These are phyloP conservation scores for Cyberlindnera mycetangii DNA, from an alignment of 805 yeast genomes.

Conservation along the genomic window DNA sequence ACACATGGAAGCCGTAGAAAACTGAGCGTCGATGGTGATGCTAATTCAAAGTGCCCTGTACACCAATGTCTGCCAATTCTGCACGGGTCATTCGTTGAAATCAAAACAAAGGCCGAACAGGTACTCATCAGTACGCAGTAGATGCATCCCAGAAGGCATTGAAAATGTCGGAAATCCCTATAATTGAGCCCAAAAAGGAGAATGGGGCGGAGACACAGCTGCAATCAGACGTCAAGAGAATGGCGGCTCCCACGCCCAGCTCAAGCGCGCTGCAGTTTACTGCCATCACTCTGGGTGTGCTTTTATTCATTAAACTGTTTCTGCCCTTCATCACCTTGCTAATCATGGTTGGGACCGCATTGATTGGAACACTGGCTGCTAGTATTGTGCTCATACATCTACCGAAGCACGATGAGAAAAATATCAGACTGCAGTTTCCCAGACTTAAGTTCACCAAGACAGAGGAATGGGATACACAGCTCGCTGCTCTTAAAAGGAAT, in stretches of 20 bases:
- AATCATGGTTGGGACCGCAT: background rate
- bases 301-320: slow-evolving; percentile 9
- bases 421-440: slow-evolving; percentile 17
- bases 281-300: slow-evolving; percentile 6
- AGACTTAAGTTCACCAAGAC: slow-evolving; percentile 27
- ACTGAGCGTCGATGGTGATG: too few relatives aligned
- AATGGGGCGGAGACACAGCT: background rate
- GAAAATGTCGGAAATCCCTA: background rate
- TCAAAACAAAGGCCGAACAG: slow-evolving; percentile 2
- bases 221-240: background rate
- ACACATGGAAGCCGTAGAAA: too few relatives aligned
- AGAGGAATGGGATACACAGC: slow-evolving; percentile 32
- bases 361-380: background rate
- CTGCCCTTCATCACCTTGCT: slow-evolving; percentile 10
- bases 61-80: background rate
- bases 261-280: slow-evolving; percentile 3
- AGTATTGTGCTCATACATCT: slow-evolving; percentile 6
- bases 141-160: background rate
- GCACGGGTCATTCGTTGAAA: slow-evolving; percentile 3
- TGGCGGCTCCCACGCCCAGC: background rate
- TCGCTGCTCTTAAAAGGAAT: slow-evolving; percentile 14
- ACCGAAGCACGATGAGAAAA: slow-evolving; percentile 10
- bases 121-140: background rate
- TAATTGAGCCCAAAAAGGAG: background rate
- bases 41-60: too few relatives aligned